Conservation (phyloP, 1,284 basidiomycete genomes). For the Lentinus polychrous region DNA sequence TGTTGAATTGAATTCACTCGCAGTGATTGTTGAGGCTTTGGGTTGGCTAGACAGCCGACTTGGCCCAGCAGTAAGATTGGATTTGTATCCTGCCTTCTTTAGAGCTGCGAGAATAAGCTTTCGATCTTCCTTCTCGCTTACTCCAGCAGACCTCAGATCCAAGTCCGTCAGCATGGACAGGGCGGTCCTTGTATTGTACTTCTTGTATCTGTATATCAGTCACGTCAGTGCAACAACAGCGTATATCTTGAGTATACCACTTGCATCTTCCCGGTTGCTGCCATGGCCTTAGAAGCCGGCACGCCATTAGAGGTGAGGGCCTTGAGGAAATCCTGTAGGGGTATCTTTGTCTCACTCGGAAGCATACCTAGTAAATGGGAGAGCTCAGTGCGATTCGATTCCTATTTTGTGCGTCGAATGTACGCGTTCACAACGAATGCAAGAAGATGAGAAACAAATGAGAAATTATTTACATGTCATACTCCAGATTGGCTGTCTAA, state of each 20-base stretch:
- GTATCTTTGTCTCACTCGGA: slow-evolving; percentile 35
- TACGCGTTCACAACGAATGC: no score
- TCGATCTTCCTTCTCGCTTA: slow-evolving; percentile 66
- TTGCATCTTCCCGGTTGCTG: slow-evolving; percentile 72
- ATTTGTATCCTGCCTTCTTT: slow-evolving; percentile 52
- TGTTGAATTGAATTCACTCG: neutral
- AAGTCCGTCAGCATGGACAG: slow-evolving; percentile 53
- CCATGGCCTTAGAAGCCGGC: slow-evolving; percentile 70
- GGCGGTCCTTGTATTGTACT: slow-evolving; percentile 55
- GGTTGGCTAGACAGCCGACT: slow-evolving; percentile 12
- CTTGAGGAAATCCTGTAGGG: slow-evolving; percentile 71
- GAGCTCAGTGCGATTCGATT: no score
- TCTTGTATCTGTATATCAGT: slow-evolving; percentile 57
- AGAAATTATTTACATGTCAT: no score
- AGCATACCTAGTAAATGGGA: no score
- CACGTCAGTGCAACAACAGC: slow-evolving; percentile 2
- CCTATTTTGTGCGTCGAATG: no score
- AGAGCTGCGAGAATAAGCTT: slow-evolving; percentile 58
- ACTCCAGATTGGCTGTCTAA: no score
- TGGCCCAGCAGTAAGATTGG: neutral
- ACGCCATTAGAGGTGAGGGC: slow-evolving; percentile 58
- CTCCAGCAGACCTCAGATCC: slow-evolving; percentile 48
- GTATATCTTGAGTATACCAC: slow-evolving; percentile 18
- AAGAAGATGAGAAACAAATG: no score
- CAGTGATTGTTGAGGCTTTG: slow-evolving; percentile 7